Evolutionary conservation across 257 asterid genomes (phyloP).

Genomic region (Sherardia arvensis): DNA sequence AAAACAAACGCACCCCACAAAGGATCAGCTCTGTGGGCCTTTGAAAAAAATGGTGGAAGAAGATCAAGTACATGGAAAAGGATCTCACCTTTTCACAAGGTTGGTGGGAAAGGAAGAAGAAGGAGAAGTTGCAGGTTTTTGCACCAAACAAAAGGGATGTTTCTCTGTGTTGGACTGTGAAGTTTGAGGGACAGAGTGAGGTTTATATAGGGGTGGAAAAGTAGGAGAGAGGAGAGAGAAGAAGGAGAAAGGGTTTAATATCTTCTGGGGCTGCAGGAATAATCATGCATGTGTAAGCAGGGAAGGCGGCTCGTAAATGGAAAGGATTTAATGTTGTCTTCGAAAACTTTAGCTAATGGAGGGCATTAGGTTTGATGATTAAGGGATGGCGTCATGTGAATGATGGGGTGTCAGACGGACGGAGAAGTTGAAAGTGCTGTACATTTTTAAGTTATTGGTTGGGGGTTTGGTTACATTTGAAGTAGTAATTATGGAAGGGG

Average conservation of each 20-base stretch:
- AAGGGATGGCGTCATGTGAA: conserved; percentile 58
- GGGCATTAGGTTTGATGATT: conserved; percentile 19
- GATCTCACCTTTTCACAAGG: conserved; percentile 62
- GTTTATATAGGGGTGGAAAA: conserved; percentile 52
- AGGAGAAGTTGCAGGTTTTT: neutral
- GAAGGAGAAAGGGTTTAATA: conserved; percentile 14
- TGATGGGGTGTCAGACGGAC: conserved; percentile 23
- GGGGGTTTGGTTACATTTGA: neutral
- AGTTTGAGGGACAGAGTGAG: conserved; percentile 23
- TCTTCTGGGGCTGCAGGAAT: conserved; percentile 25
- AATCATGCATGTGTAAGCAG: conserved; percentile 74
- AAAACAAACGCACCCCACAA: conserved; percentile 6
- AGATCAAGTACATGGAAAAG: conserved; percentile 18
- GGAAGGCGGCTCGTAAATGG: conserved; percentile 42
- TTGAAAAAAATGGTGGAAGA: conserved; percentile 15
- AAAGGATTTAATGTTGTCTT: conserved; percentile 27
- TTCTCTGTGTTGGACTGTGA: too few species aligned
- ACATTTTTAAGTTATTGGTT: too few species aligned
- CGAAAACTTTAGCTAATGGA: conserved; percentile 8
- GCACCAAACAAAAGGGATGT: neutral
- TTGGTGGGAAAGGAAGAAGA: conserved; percentile 20
- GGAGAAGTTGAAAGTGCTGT: neutral
- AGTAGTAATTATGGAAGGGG: too few species aligned
- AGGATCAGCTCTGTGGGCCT: conserved; percentile 26
- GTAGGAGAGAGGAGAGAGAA: conserved; percentile 9